phyloP scores from a whole-genome alignment of 306 rosid genomes.

The Cucumis hystrix region DNA sequence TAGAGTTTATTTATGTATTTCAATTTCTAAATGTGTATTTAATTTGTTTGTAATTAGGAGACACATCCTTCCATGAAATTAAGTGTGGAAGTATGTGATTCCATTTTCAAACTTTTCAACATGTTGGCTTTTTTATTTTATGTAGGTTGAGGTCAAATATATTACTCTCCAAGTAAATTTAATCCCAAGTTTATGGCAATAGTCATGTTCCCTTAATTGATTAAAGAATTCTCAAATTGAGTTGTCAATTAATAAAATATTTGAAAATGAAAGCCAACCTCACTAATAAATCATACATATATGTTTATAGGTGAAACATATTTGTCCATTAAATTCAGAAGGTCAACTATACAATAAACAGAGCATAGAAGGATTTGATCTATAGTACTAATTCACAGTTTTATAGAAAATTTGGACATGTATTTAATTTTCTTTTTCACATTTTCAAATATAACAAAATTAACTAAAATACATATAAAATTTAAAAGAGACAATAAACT shows the following conservation, averaged over 20 bases:
- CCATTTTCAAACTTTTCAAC: not conserved
- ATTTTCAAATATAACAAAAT: too few species aligned
- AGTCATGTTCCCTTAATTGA: not conserved
- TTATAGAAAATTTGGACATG: too few species aligned
- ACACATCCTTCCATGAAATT: too few species aligned
- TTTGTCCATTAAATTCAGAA: not conserved
- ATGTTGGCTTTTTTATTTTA: not conserved
- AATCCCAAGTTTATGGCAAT: not conserved
- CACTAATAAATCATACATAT: not conserved
- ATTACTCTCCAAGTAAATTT: not conserved
- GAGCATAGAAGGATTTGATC: not conserved
- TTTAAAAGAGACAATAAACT: too few species aligned
- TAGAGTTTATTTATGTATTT: too few species aligned
- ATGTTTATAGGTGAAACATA: not conserved
- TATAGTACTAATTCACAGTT: too few species aligned
- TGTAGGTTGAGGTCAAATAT: not conserved
- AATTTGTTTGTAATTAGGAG: too few species aligned
- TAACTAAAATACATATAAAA: too few species aligned
- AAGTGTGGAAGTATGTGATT: too few species aligned
- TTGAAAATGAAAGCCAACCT: not conserved
- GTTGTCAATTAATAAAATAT: not conserved
- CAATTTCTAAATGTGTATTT: too few species aligned
- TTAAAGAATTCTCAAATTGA: not conserved
- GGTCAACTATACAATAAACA: not conserved
- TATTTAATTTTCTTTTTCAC: too few species aligned